A percentile compares a stretch with the other conserved stretches of the same genome.
phyloP scores from a whole-genome alignment of 1,139 yeast genomes.

The Zygosaccharomyces sapae region DNA sequence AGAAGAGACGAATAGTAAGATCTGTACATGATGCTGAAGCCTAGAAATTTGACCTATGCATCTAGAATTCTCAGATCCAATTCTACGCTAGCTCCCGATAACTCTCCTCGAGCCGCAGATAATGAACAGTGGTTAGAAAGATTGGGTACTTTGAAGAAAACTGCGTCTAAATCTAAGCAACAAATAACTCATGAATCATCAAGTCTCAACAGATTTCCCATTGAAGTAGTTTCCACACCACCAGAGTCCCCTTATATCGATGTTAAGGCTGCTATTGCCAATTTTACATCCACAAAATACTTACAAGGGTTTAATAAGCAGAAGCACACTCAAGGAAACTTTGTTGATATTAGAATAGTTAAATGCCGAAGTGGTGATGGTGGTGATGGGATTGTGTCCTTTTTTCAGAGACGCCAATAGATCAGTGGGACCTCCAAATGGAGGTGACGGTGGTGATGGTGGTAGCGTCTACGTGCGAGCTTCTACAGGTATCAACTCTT shows the following conservation, averaged over 20 bases:
- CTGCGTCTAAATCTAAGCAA: not conserved
- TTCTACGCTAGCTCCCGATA: constrained; percentile 38
- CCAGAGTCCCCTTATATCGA: constrained; percentile 32
- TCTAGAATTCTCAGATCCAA: constrained; percentile 7
- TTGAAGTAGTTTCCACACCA: constrained; percentile 22
- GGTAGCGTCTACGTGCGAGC: constrained; percentile 84
- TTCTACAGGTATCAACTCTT: constrained; percentile 60
- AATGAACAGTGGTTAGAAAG: constrained; percentile 45
- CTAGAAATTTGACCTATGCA: not conserved
- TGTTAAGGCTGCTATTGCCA: constrained; percentile 38
- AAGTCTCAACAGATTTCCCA: constrained; percentile 12
- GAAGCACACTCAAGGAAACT: constrained; percentile 39
- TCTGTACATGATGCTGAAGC: not conserved
- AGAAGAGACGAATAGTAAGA: not conserved
- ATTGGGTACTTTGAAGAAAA: constrained; percentile 16
- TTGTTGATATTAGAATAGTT: constrained; percentile 64
- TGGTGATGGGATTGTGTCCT: constrained; percentile 82
- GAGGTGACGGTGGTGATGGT: constrained; percentile 97
- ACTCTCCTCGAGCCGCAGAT: constrained; percentile 46
- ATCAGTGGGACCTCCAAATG: constrained; percentile 91
- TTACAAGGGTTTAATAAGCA: constrained; percentile 38
- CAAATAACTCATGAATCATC: constrained; percentile 10
- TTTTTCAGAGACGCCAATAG: constrained; percentile 82
- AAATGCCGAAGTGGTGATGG: constrained; percentile 76
- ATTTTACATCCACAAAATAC: constrained; percentile 37